These are phyloP conservation scores for Microbotryum silenes-acaulis DNA, from an alignment of 1,284 basidiomycete genomes.

Conservation along the genomic window DNA sequence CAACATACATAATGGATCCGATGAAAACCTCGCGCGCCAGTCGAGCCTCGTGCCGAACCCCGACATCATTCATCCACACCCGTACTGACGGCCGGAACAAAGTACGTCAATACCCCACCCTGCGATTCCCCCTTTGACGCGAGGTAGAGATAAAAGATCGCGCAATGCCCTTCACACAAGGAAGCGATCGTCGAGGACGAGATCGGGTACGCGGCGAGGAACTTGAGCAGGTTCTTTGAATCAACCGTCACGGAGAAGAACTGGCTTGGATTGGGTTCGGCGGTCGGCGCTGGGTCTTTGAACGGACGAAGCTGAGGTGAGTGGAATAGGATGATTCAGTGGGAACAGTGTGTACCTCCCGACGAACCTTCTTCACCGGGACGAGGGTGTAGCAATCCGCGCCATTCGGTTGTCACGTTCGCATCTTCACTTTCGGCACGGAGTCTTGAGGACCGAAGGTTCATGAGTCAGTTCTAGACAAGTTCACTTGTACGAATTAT, in stretches of 20 bases:
- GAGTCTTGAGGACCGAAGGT: constrained; percentile 6
- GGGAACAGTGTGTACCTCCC: not conserved
- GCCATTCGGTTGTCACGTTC: constrained; percentile 38
- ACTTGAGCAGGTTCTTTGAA: constrained; percentile 37
- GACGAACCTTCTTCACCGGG: constrained; percentile 20
- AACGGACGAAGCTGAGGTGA: not conserved
- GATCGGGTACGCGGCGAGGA: constrained; percentile 38
- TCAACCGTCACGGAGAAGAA: constrained; percentile 36
- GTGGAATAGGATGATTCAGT: not conserved
- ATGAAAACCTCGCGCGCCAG: too few species aligned
- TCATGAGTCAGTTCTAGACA: not conserved
- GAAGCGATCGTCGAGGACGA: constrained; percentile 36
- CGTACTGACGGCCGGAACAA: constrained; percentile 21
- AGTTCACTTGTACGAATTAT: not conserved
- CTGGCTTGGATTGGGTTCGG: constrained; percentile 19
- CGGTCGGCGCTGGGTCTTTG: constrained; percentile 8
- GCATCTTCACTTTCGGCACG: constrained; percentile 30
- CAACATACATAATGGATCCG: too few species aligned
- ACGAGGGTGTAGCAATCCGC: constrained; percentile 34
- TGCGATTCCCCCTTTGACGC: constrained; percentile 28
- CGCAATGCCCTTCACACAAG: constrained; percentile 38
- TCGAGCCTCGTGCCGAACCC: not conserved
- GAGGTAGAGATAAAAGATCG: constrained; percentile 41
- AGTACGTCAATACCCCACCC: constrained; percentile 31
- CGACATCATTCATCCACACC: constrained; percentile 16